Evolutionary conservation across 2,329 filamentous ascomycete species (phyloP).

Genomic region (Stenocarpella maydis): DNA sequence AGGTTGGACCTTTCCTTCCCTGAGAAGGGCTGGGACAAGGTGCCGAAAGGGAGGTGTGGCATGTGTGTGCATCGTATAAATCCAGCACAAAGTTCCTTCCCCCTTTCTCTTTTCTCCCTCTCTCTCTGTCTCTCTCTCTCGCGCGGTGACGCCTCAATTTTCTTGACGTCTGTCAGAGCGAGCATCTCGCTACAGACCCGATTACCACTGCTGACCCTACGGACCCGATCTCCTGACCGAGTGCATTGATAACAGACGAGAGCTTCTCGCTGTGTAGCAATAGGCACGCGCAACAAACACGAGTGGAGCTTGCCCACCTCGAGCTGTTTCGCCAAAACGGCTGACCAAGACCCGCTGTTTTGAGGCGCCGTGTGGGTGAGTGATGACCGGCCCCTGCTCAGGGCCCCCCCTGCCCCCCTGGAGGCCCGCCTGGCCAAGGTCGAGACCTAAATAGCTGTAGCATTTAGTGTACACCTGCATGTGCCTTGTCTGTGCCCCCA

Average conservation of each 20-base stretch:
- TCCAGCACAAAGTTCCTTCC: neutral
- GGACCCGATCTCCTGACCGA: neutral
- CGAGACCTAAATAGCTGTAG: no score
- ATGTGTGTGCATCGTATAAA: constrained; percentile 19
- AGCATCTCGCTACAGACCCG: neutral
- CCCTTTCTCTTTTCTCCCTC: neutral
- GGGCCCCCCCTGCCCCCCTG: constrained; percentile 1
- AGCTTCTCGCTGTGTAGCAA: no score
- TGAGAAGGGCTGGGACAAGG: neutral
- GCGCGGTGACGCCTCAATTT: no score
- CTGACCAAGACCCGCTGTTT: constrained; percentile 1
- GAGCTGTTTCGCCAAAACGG: constrained; percentile 18
- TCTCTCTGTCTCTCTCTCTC: neutral
- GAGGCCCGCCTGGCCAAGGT: constrained; percentile 8
- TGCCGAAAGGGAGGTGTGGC: neutral
- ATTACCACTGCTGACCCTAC: neutral
- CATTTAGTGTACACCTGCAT: neutral
- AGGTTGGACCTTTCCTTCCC: neutral
- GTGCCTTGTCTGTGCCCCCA: constrained; percentile 19
- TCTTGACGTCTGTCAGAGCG: neutral
- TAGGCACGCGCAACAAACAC: no score
- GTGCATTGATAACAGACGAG: neutral
- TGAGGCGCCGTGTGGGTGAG: constrained; percentile 5
- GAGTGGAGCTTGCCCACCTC: constrained; percentile 13
- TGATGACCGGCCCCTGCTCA: constrained; percentile 9